Evolutionary conservation across 495 filamentous ascomycete genomes (phyloP), one percentile per base, ranked within the genome.

Genomic region (Xylaria grammica): DNA sequence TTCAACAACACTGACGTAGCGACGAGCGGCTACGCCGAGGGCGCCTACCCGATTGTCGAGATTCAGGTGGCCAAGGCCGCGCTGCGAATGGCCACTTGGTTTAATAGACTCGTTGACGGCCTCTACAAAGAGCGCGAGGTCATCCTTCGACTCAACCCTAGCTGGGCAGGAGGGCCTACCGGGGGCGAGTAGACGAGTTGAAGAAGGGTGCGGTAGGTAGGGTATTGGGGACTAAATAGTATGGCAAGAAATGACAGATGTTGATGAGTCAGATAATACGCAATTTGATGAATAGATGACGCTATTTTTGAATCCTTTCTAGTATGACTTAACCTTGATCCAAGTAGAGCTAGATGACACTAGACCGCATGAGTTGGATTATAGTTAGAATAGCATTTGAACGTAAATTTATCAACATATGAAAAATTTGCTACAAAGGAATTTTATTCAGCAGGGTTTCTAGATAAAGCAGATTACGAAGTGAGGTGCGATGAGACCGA

Each of bases 51-150:
- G 11, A 70, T 76, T 54, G 68, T 76, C 3, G 70, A 75, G 65
- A 58, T 76, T 22, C 74, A 76, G 63, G 69, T 75, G 9, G 71
- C 66, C 54, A 76, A 76, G 63, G 72, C 72, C 0, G 70, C 72
- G 20, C 45, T 73, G 58, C 72, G 78, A 36, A 57, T 78, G 59
- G 77, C 62, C 22, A 73, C 67, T 17, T 78, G 72, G 77, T 66
- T 78, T 44, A 78, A 79, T 40, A 30, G 27, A 46, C 42, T 66
- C 13, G 59, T 63, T 26, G 58, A 49, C 13, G 64, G 58, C 3
- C 49, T 24, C 4, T 66, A 66, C 34, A 66, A 55, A 60, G 64
- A 66, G 32, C 45, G 64, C 15, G 64, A 66, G 49, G 59, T 63
- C 1, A 19, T 66, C 26, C 22, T 56, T 22, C 30, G 51, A 44